These are phyloP conservation scores for Aspergillus phoenicis DNA, from an alignment of 2,329 filamentous ascomycete genomes.

Conservation along the genomic window DNA sequence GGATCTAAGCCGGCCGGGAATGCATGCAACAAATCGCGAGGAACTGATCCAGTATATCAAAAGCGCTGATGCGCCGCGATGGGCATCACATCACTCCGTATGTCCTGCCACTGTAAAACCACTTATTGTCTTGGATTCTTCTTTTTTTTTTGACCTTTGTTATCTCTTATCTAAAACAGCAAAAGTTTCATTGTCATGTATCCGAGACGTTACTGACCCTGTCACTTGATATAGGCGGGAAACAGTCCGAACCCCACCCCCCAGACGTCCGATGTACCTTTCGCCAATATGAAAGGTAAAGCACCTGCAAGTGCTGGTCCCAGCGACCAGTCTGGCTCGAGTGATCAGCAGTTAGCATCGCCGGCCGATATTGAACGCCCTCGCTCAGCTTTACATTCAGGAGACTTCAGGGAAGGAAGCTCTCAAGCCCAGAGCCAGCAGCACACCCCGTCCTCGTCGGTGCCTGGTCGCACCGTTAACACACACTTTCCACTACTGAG, in stretches of 20 bases:
- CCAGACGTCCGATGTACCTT: conserved; percentile 32
- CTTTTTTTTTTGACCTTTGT: not conserved
- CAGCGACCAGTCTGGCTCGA: conserved; percentile 12
- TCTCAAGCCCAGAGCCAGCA: conserved; percentile 27
- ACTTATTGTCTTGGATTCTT: not conserved
- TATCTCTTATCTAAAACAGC: not conserved
- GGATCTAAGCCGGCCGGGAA: conserved; percentile 20
- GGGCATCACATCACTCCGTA: conserved; percentile 68
- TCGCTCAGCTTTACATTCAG: conserved; percentile 69
- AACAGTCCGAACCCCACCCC: conserved; percentile 14
- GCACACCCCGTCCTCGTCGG: conserved; percentile 27
- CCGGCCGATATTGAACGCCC: conserved; percentile 76
- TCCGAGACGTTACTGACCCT: conserved; percentile 8
- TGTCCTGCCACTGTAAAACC: conserved; percentile 26
- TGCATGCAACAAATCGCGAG: conserved; percentile 59
- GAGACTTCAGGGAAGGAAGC: conserved; percentile 59
- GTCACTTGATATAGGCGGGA: conserved; percentile 13
- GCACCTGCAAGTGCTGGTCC: conserved; percentile 18
- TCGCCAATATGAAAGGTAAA: conserved; percentile 18
- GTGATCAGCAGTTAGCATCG: conserved; percentile 47
- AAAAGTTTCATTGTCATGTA: not conserved
- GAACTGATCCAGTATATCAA: conserved; percentile 86
- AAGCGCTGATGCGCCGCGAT: conserved; percentile 72
- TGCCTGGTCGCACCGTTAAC: conserved; percentile 20
- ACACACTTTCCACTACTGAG: conserved; percentile 27